phyloP scores from a whole-genome alignment of 805 yeast genomes.

The Spathaspora hagerdaliae region DNA sequence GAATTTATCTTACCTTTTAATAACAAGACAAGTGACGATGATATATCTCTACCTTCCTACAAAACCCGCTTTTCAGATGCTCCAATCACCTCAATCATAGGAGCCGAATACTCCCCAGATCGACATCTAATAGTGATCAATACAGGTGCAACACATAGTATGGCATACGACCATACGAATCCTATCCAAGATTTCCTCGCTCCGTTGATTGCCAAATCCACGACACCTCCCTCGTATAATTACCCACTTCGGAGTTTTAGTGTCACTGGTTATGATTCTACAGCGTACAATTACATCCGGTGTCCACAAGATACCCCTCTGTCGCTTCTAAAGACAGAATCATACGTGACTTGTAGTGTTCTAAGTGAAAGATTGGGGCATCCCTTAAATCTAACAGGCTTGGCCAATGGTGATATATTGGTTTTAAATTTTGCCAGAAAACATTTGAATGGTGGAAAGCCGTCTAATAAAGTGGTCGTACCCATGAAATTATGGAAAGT shows the following conservation, averaged over 20 bases:
- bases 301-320: constrained; percentile 33
- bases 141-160: constrained; percentile 24
- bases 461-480: constrained; percentile 34
- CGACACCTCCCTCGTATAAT: constrained; percentile 27
- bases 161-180: constrained; percentile 23
- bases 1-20: constrained; percentile 46
- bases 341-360: constrained; percentile 23
- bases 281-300: constrained; percentile 25
- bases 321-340: constrained; percentile 27
- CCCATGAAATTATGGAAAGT: constrained; percentile 37
- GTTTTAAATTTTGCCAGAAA: constrained; percentile 37
- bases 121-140: constrained; percentile 24
- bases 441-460: constrained; percentile 29
- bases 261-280: constrained; percentile 23
- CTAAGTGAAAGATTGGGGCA: constrained; percentile 31
- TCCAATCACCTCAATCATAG: constrained; percentile 23
- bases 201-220: constrained; percentile 20
- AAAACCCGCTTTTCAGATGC: constrained; percentile 27
- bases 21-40: constrained; percentile 4
- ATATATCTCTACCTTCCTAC: constrained; percentile 28
- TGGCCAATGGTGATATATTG: constrained; percentile 31
- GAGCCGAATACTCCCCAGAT: constrained; percentile 18
- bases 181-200: constrained; percentile 22
- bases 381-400: constrained; percentile 33
- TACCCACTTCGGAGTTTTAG: constrained; percentile 21